Conservation (phyloP, 1,284 basidiomycete genomes). For the Sporisorium reilianum region DNA sequence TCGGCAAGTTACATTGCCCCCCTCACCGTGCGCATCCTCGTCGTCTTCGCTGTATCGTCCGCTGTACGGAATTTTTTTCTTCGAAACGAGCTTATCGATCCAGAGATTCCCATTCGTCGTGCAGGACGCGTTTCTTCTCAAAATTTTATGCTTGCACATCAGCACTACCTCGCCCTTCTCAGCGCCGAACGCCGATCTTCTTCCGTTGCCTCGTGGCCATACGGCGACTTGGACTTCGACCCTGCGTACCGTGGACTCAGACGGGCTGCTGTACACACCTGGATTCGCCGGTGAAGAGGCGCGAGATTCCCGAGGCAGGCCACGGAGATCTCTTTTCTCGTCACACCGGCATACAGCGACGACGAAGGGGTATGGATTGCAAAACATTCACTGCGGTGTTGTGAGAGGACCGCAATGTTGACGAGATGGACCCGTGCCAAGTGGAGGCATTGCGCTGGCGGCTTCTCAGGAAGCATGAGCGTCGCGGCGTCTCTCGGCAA, state of each 20-base stretch:
- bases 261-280: not conserved
- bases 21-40: not conserved
- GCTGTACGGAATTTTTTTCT: constrained; percentile 2
- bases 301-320: constrained; percentile 6
- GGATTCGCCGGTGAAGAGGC: constrained; percentile 6
- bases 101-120: constrained; percentile 12
- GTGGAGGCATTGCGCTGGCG: not conserved
- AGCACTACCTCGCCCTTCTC: constrained; percentile 7
- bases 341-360: constrained; percentile 4
- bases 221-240: not conserved
- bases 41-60: not conserved
- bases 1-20: constrained; percentile 3
- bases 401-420: not conserved
- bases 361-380: not conserved
- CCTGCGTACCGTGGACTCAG: not conserved
- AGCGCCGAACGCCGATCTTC: constrained; percentile 15
- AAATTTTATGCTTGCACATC: not conserved
- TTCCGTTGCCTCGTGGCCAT: constrained; percentile 8
- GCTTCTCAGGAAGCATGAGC: not conserved
- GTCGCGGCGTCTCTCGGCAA: constrained; percentile 13
- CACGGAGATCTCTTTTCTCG: not conserved
- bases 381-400: not conserved
- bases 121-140: constrained; percentile 8
- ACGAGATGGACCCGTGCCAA: not conserved
- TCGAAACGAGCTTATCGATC: constrained; percentile 36